These are phyloP conservation scores for Thymus quinquecostatus DNA, from an alignment of 257 asterid species.

Conservation along the genomic window DNA sequence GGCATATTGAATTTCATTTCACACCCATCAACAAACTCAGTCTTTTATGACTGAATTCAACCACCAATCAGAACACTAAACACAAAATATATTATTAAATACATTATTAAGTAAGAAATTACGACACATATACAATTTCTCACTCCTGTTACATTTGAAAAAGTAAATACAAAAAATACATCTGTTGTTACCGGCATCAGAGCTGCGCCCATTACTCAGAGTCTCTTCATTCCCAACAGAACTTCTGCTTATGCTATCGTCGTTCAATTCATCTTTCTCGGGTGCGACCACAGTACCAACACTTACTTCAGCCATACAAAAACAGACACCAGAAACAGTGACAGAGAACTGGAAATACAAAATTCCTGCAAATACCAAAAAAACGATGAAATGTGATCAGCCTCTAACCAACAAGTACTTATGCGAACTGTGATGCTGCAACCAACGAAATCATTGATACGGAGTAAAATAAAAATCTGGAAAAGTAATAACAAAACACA, in stretches of 20 bases:
- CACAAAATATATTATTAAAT: too few species aligned
- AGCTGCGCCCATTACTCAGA: constrained; percentile 27
- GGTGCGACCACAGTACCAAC: constrained; percentile 32
- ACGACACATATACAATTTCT: too few species aligned
- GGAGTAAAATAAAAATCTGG: too few species aligned
- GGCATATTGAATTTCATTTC: too few species aligned
- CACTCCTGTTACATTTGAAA: too few species aligned
- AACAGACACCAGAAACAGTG: not conserved
- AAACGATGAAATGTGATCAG: not conserved
- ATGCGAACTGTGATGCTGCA: too few species aligned
- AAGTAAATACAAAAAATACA: too few species aligned
- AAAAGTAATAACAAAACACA: not conserved
- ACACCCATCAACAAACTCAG: too few species aligned
- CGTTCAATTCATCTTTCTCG: constrained; percentile 34
- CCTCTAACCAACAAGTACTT: too few species aligned
- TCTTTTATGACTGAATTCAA: too few species aligned
- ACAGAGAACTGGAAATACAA: constrained; percentile 17
- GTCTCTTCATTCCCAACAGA: constrained; percentile 31
- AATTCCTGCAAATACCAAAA: constrained; percentile 36
- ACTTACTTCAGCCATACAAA: constrained; percentile 57
- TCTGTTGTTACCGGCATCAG: constrained; percentile 13
- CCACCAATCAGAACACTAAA: too few species aligned
- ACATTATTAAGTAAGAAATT: too few species aligned
- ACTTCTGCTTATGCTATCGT: constrained; percentile 12
- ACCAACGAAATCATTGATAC: not conserved